phyloP scores from a whole-genome alignment of 2,329 filamentous ascomycete species.

The Dactylella cylindrospora region DNA sequence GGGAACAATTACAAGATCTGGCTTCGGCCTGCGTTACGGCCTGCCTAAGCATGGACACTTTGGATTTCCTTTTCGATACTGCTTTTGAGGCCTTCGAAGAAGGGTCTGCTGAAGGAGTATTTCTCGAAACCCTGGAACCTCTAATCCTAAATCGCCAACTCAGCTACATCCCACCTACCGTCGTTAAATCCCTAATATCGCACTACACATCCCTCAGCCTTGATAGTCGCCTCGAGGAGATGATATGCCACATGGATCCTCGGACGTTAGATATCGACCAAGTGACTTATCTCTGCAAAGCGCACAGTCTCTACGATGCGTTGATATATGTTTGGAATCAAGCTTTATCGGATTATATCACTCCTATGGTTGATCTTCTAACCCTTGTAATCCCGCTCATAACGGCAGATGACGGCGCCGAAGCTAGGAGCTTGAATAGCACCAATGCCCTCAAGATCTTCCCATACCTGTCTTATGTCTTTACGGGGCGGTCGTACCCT shows the following conservation, averaged over 20 bases:
- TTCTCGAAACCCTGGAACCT: slow-evolving; percentile 83
- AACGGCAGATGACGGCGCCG: slow-evolving; percentile 59
- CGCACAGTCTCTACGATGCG: slow-evolving; percentile 89
- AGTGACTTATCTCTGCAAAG: slow-evolving; percentile 84
- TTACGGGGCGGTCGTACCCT: slow-evolving; percentile 90
- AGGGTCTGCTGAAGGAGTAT: slow-evolving; percentile 69
- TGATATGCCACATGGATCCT: slow-evolving; percentile 90
- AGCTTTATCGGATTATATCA: slow-evolving; percentile 83
- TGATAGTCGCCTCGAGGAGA: slow-evolving; percentile 80
- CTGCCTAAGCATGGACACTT: slow-evolving; percentile 73
- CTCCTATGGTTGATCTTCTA: slow-evolving; percentile 81
- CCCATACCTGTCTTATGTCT: slow-evolving; percentile 85
- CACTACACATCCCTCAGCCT: slow-evolving; percentile 76
- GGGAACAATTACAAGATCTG: slow-evolving; percentile 70
- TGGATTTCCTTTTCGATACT: slow-evolving; percentile 85
- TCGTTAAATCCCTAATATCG: slow-evolving; percentile 81
- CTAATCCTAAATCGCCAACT: slow-evolving; percentile 80
- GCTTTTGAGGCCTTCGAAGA: slow-evolving; percentile 90
- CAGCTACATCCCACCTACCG: slow-evolving; percentile 72
- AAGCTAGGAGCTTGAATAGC: slow-evolving; percentile 61
- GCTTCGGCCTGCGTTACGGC: slow-evolving; percentile 81
- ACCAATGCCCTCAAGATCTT: slow-evolving; percentile 87
- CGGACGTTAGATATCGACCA: slow-evolving; percentile 91
- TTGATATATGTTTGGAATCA: slow-evolving; percentile 97
- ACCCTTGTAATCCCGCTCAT: slow-evolving; percentile 63